Conservation (phyloP, 768 basidiomycete species). For the Termitomyces sp. region DNA sequence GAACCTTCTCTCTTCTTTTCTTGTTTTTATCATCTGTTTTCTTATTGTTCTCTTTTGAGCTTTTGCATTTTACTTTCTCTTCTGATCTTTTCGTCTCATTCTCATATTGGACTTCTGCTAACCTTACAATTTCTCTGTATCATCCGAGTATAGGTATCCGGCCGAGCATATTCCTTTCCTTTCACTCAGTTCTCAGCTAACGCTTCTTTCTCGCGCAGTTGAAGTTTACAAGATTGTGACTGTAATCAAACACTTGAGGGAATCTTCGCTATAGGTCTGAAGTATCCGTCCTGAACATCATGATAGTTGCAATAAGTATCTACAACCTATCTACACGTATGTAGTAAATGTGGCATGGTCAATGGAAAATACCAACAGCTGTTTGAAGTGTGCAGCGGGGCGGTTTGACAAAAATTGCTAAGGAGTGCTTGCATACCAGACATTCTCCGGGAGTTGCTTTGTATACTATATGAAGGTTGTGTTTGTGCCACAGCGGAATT, state of each 20-base stretch:
- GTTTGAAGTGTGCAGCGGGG: neutral
- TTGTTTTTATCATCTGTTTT: neutral
- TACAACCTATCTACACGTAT: neutral
- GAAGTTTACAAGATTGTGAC: neutral
- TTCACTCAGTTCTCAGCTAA: neutral
- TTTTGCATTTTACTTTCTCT: neutral
- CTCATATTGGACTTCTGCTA: neutral
- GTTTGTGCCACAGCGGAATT: conserved; percentile 35
- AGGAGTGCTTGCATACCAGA: neutral
- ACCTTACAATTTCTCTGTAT: neutral
- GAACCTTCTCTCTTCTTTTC: conserved; percentile 2
- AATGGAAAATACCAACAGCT: neutral
- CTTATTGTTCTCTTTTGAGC: neutral
- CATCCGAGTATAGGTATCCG: neutral
- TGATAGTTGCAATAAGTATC: neutral
- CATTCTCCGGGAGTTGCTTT: neutral
- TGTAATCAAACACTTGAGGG: neutral
- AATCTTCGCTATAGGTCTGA: neutral
- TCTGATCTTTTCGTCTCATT: neutral
- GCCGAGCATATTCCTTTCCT: neutral
- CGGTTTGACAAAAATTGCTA: neutral
- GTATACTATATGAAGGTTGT: neutral
- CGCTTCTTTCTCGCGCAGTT: neutral
- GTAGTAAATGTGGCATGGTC: neutral
- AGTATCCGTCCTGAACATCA: neutral